Percentiles rank a stretch among this genome's conserved stretches.
phyloP scores from a whole-genome alignment of 108 stramenopile species.

The Asterionellopsis glacialis region DNA sequence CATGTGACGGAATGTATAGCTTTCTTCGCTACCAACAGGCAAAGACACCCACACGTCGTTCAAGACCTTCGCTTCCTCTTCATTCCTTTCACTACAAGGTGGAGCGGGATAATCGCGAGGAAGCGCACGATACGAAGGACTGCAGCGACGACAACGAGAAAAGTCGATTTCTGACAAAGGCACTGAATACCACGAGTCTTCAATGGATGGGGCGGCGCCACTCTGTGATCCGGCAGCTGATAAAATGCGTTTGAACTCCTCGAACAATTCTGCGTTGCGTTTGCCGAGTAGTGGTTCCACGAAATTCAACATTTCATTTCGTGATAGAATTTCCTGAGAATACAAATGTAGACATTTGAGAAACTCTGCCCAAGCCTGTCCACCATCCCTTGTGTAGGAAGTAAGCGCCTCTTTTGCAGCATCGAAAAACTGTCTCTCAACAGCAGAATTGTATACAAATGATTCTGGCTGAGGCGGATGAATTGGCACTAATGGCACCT shows the following conservation, averaged over 20 bases:
- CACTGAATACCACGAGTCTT: constrained; percentile 90
- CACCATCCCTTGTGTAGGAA: constrained; percentile 77
- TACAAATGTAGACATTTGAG: constrained; percentile 93
- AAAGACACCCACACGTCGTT: constrained; percentile 96
- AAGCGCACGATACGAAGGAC: constrained; percentile 92
- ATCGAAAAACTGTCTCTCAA: constrained; percentile 89
- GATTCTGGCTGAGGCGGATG: constrained; percentile 45
- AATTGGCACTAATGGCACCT: background rate
- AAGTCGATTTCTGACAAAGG: constrained; percentile 89
- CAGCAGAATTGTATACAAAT: constrained; percentile 80
- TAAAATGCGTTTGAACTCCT: constrained; percentile 93
- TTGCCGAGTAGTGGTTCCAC: constrained; percentile 89
- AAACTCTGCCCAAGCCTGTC: constrained; percentile 93
- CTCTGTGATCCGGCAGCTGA: constrained; percentile 56
- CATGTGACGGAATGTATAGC: constrained; percentile 96
- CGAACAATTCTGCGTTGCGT: constrained; percentile 81
- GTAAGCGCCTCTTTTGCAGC: constrained; percentile 79
- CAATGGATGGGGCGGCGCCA: constrained; percentile 42
- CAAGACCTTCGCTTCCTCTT: constrained; percentile 76
- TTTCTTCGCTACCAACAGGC: constrained; percentile 96
- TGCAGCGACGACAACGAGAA: constrained; percentile 84
- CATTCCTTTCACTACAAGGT: constrained; percentile 85
- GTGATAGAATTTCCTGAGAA: constrained; percentile 87
- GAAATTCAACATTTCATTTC: constrained; percentile 88
- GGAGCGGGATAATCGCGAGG: constrained; percentile 92